These are phyloP conservation scores for Oryza meyeriana DNA, from an alignment of 176 grass and related monocot species.

Conservation along the genomic window DNA sequence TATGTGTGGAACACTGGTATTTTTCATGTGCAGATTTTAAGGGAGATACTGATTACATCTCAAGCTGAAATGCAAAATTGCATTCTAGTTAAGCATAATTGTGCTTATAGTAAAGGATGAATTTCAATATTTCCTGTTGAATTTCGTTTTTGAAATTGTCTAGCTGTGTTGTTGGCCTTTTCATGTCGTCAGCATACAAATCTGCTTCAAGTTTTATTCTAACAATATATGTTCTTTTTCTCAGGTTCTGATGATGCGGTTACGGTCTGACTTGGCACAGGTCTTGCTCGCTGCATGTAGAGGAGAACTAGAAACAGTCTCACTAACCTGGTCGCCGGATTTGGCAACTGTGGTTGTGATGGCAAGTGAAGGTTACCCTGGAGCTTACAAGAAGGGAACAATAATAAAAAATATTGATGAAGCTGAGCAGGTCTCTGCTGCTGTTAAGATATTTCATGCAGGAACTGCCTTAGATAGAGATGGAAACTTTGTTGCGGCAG, in stretches of 20 bases:
- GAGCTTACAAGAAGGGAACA: slow-evolving; percentile 70
- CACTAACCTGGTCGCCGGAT: slow-evolving; percentile 66
- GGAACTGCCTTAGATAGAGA: slow-evolving; percentile 56
- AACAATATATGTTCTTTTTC: not conserved
- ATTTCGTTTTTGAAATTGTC: not conserved
- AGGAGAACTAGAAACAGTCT: slow-evolving; percentile 60
- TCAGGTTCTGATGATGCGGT: slow-evolving; percentile 84
- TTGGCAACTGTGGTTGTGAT: slow-evolving; percentile 79
- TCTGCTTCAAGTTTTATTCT: not conserved
- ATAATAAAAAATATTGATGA: slow-evolving; percentile 73
- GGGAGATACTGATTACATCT: not conserved
- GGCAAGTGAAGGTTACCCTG: slow-evolving; percentile 77
- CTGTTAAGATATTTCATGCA: slow-evolving; percentile 89
- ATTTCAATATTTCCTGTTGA: not conserved
- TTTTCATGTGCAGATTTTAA: not conserved
- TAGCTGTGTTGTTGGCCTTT: not conserved
- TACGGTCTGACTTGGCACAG: slow-evolving; percentile 70
- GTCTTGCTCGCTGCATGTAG: slow-evolving; percentile 71
- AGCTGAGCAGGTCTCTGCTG: slow-evolving; percentile 59
- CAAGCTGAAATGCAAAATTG: not conserved
- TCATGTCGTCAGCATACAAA: not conserved
- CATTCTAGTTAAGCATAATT: not conserved
- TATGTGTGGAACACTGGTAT: not conserved
- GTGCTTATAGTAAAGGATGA: not conserved
- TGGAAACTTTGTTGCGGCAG: slow-evolving; percentile 60